These are phyloP conservation scores for Eimeria acervulina DNA, from an alignment of 169 alveolate species.

Conservation along the genomic window DNA sequence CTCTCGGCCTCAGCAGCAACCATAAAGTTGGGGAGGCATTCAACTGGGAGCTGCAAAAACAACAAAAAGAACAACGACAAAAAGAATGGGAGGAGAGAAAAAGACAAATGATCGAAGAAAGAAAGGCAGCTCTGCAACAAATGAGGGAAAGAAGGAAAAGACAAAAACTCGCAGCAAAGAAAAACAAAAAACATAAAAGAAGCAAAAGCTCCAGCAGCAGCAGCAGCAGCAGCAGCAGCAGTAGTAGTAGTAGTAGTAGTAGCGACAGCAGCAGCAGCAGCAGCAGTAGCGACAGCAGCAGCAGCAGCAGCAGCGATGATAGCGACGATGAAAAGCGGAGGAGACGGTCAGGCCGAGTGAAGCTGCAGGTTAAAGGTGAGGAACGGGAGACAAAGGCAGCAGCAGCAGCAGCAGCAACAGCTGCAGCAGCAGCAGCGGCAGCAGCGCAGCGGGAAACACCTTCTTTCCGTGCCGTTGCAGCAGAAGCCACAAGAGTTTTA, in stretches of 20 bases:
- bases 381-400: conserved; percentile 4
- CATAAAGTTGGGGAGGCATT: conserved; percentile 82
- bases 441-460: neutral
- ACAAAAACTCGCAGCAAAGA: neutral
- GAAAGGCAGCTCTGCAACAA: conserved; percentile 22
- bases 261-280: neutral
- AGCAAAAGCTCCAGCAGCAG: neutral
- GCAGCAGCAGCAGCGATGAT: neutral
- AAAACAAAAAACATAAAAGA: neutral
- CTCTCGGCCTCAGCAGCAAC: conserved; percentile 56
- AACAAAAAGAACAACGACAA: conserved; percentile 37
- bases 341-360: neutral
- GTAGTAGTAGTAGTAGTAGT: conserved; percentile 57
- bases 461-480: neutral
- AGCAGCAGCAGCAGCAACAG: neutral
- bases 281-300: conserved; percentile 6
- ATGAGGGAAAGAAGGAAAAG: conserved; percentile 6
- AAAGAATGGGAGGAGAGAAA: conserved; percentile 75
- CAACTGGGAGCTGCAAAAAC: conserved; percentile 75
- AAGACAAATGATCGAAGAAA: conserved; percentile 53
- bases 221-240: conserved; percentile 61
- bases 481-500: neutral
- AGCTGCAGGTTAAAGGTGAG: neutral
- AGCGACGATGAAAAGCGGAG: neutral
- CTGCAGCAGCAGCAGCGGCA: neutral